Base-by-base conservation (phyloP, 2,329 filamentous ascomycete genomes). In the Monosporascus sp. region DNA sequence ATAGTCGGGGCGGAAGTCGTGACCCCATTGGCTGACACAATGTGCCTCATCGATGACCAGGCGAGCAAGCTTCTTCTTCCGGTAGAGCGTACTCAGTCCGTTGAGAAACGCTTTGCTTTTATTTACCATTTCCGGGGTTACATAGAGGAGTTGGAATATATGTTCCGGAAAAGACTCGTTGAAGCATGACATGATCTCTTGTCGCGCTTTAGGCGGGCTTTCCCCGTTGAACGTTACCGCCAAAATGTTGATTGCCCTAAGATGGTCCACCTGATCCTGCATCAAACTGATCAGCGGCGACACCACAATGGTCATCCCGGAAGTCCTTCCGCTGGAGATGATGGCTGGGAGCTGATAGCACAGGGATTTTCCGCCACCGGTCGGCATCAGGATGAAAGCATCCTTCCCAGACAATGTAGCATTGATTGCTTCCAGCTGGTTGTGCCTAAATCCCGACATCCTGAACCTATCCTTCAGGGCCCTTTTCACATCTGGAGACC, bases 11-110 rank as follows among this genome's bases (percentile, higher is more conserved):
- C 95, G 84, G 67, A 99, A 99, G 69, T 99, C 94, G 62, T 99
- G 94, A 1, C 94, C 94, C 94, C 94, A 99, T 75, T 99, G 92
- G 69, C 94, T 97, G 25, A 99, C 93, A 69, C 94, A 99, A 69
- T 99, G 94, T n/a, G 94, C 94, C 72, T 99, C 95, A 61, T 99
- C 94, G 57, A 99, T 96, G 50, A 99, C 94, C 48, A 99, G 83
- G 25, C 94, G 84, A 17, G 95, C 93, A 50, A 99, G 82, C 62
- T 87, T 89, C 3, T 79, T 75, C 49, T 83, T 83, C 15, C 71
- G 70, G 68, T 96, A 81, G n/a, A 99, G 76, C 2, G 75, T 76
- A 49, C 82, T 73, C 57, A 99, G 77, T 3, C 78, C 81, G 49
- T 77, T 79, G 53, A 84, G 74, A 68, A 97, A 88, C 2, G 75